Conservation (phyloP, 2,329 filamentous ascomycete species). For the Pseudopyrenochaeta lycopersici region DNA sequence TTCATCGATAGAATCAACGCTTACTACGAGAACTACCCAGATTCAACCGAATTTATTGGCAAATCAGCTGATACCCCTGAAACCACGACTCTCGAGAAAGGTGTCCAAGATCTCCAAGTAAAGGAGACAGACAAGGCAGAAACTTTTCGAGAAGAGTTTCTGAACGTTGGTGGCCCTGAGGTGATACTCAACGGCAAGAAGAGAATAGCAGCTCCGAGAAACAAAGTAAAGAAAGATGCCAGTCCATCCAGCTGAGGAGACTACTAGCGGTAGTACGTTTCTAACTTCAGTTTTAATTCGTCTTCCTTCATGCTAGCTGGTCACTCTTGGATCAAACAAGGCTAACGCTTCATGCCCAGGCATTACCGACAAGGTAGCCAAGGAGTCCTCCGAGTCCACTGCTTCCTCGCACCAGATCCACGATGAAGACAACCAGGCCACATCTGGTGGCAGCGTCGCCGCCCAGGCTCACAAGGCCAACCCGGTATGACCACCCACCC, state of each 20-base stretch:
- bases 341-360: conserved; percentile 28
- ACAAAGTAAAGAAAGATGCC: conserved; percentile 48
- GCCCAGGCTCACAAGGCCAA: conserved; percentile 54
- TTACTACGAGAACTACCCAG: conserved; percentile 6
- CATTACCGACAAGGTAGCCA: conserved; percentile 57
- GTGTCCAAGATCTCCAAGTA: conserved; percentile 13
- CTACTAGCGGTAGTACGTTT: conserved; percentile 49
- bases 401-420: conserved; percentile 49
- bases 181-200: conserved; percentile 2
- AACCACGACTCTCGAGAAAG: conserved; percentile 10
- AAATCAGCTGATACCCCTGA: background rate
- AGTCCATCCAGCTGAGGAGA: conserved; percentile 53
- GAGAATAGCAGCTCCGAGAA: conserved; percentile 8
- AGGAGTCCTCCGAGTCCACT: conserved; percentile 54
- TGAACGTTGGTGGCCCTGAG: conserved; percentile 15
- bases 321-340: background rate
- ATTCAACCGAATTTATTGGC: conserved; percentile 3
- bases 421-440: conserved; percentile 42
- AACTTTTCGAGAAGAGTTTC: conserved; percentile 12
- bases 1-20: conserved; percentile 10
- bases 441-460: conserved; percentile 44
- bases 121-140: conserved; percentile 10
- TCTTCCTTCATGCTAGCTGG: background rate
- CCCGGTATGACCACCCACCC: conserved; percentile 35
- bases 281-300: too few species aligned